Evolutionary conservation across 2,329 filamentous ascomycete genomes (phyloP).

Genomic region (Colletotrichum agaves): DNA sequence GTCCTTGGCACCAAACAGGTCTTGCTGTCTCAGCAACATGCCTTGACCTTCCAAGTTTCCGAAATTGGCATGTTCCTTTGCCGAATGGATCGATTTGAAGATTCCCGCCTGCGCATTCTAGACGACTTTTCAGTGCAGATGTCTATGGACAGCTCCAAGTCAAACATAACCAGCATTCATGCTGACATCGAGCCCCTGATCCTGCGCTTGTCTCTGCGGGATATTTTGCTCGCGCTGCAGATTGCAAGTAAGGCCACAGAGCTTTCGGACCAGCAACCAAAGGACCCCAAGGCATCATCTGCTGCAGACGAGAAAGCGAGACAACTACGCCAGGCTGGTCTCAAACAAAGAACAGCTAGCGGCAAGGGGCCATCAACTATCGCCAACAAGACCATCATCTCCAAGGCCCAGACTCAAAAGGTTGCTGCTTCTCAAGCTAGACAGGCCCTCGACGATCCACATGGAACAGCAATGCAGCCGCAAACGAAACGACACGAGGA

Average conservation of each 20-base stretch:
- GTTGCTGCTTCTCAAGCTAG: slow-evolving; percentile 45
- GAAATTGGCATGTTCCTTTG: slow-evolving; percentile 98
- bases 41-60: slow-evolving; percentile 90
- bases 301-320: slow-evolving; percentile 65
- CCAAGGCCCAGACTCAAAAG: slow-evolving; percentile 46
- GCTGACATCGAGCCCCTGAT: slow-evolving; percentile 92
- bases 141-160: slow-evolving; percentile 78
- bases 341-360: slow-evolving; percentile 68
- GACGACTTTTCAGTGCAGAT: slow-evolving; percentile 96
- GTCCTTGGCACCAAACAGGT: slow-evolving; percentile 95
- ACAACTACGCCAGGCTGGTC: slow-evolving; percentile 60
- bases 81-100: slow-evolving; percentile 97
- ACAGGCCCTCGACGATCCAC: slow-evolving; percentile 27
- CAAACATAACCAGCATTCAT: slow-evolving; percentile 79
- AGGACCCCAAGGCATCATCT: slow-evolving; percentile 46
- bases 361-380: slow-evolving; percentile 65
- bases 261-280: slow-evolving; percentile 75
- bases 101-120: slow-evolving; percentile 87
- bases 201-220: slow-evolving; percentile 87
- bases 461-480: slow-evolving; percentile 17
- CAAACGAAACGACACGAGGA: slow-evolving; percentile 70
- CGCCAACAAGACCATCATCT: slow-evolving; percentile 52
- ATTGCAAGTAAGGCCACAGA: slow-evolving; percentile 93
- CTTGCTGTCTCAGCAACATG: slow-evolving; percentile 91
- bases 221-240: slow-evolving; percentile 93